phyloP scores from a whole-genome alignment of 1,284 basidiomycete genomes.

The Austropuccinia psidii region DNA sequence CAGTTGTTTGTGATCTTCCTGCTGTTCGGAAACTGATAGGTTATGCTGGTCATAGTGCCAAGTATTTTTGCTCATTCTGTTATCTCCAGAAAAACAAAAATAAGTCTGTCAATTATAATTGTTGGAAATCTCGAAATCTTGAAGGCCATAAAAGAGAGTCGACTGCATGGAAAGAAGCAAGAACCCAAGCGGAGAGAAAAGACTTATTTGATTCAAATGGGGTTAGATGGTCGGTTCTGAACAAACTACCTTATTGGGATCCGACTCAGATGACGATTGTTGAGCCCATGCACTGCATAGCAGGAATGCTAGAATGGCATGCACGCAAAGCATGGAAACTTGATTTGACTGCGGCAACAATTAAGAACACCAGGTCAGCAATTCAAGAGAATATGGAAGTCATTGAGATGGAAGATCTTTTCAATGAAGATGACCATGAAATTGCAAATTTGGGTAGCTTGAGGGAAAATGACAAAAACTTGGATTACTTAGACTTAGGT shows the following conservation, averaged over 20 bases:
- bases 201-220: neutral
- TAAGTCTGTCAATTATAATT: neutral
- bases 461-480: neutral
- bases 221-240: constrained; percentile 9
- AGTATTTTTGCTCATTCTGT: constrained; percentile 8
- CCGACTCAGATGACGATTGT: neutral
- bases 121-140: neutral
- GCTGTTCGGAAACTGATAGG: constrained; percentile 6
- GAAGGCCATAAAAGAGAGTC: neutral
- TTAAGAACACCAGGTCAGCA: neutral
- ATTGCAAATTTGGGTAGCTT: neutral
- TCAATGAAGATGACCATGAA: neutral
- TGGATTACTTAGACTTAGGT: neutral
- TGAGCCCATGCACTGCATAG: constrained; percentile 8
- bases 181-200: neutral
- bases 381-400: too few species aligned
- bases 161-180: neutral
- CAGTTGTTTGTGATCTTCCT: constrained; percentile 4
- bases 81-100: neutral
- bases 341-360: neutral
- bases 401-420: neutral
- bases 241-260: constrained; percentile 12
- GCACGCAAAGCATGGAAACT: neutral
- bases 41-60: constrained; percentile 3
- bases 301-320: constrained; percentile 22